phyloP scores from a whole-genome alignment of 2,329 filamentous ascomycete genomes.

The Neonectria faginata region DNA sequence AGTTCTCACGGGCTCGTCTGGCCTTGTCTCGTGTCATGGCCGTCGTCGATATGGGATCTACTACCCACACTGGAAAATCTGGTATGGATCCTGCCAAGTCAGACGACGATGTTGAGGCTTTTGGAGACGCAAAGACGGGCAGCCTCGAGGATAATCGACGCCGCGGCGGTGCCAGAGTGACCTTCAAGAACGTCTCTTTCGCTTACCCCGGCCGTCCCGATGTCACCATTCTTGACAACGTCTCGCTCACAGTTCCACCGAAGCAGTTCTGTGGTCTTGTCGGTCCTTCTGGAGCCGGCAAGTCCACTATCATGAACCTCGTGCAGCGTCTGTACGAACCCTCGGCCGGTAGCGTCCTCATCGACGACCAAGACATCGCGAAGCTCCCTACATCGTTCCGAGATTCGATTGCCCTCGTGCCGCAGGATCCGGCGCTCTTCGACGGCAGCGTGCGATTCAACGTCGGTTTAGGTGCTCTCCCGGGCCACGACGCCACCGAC shows the following conservation, averaged over 20 bases:
- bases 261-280: slow-evolving; percentile 73
- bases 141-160: slow-evolving; percentile 33
- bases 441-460: slow-evolving; percentile 69
- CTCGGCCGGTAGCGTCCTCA: slow-evolving; percentile 52
- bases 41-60: slow-evolving; percentile 59
- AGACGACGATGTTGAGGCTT: slow-evolving; percentile 53
- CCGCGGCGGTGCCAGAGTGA: slow-evolving; percentile 57
- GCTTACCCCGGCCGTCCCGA: slow-evolving; percentile 73
- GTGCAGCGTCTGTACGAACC: slow-evolving; percentile 63
- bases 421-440: slow-evolving; percentile 68
- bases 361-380: slow-evolving; percentile 60
- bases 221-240: slow-evolving; percentile 65
- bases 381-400: slow-evolving; percentile 57
- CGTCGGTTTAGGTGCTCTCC: slow-evolving; percentile 64
- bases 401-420: slow-evolving; percentile 65
- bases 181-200: slow-evolving; percentile 71
- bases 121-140: slow-evolving; percentile 44
- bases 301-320: slow-evolving; percentile 72
- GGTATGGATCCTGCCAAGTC: slow-evolving; percentile 25
- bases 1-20: slow-evolving; percentile 73
- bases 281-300: slow-evolving; percentile 74
- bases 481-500: slow-evolving; percentile 65
- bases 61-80: slow-evolving; percentile 33
- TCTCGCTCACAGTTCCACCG: slow-evolving; percentile 67
- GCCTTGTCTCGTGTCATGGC: slow-evolving; percentile 69